Conservation (phyloP, 208 protist species). For the Naegleria lovaniensis region DNA sequence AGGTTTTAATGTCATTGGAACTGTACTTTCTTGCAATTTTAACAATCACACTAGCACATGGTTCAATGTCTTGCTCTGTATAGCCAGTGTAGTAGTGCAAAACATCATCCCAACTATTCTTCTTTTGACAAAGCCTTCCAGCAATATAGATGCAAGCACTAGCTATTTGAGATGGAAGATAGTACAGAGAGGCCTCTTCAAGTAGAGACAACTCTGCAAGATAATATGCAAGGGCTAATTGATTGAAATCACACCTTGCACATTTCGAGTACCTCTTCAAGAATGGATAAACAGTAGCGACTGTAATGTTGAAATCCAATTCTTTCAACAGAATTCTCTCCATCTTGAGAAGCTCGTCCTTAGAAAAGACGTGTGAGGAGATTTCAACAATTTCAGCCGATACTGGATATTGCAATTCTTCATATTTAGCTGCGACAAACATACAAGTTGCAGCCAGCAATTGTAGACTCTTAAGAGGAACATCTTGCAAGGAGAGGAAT, state of each 20-base stretch:
- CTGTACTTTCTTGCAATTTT: background rate
- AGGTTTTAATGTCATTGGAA: background rate
- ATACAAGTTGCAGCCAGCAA: constrained; percentile 73
- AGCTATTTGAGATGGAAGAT: constrained; percentile 79
- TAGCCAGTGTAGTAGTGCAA: constrained; percentile 1
- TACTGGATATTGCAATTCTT: constrained; percentile 84
- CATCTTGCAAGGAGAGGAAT: constrained; percentile 54
- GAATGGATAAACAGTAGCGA: constrained; percentile 72
- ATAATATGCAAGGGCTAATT: background rate
- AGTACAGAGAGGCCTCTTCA: constrained; percentile 71
- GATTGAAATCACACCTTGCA: constrained; percentile 30
- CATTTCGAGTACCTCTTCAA: constrained; percentile 63
- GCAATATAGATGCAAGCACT: constrained; percentile 80
- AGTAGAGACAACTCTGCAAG: constrained; percentile 45
- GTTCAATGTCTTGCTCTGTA: background rate
- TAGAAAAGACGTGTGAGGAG: constrained; percentile 80
- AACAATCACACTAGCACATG: background rate
- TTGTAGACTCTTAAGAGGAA: constrained; percentile 56
- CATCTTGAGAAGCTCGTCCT: constrained; percentile 78
- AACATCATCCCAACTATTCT: background rate
- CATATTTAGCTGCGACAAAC: constrained; percentile 82
- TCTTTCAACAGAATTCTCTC: constrained; percentile 68
- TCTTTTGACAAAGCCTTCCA: constrained; percentile 16
- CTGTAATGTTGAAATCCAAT: constrained; percentile 74
- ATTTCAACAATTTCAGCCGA: constrained; percentile 87